Evolutionary conservation across 2,329 filamentous ascomycete genomes (phyloP).

Genomic region (Botrytis galanthina): DNA sequence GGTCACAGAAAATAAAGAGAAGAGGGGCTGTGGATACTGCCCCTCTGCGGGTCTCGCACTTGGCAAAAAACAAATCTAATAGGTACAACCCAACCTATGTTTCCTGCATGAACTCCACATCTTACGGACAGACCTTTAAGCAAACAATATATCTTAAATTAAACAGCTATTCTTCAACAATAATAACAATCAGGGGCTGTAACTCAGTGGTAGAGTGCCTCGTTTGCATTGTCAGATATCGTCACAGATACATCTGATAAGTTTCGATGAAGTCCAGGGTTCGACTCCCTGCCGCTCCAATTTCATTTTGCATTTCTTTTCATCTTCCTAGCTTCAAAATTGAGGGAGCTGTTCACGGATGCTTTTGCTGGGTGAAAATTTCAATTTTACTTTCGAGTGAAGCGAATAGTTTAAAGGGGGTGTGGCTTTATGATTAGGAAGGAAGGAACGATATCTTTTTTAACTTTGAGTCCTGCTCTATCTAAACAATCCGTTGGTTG

Average conservation of each 20-base stretch:
- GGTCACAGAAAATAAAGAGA: neutral
- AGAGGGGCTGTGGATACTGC: neutral
- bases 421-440: neutral
- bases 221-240: conserved; percentile 1
- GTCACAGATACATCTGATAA: neutral
- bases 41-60: neutral
- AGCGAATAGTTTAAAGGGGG: neutral
- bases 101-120: neutral
- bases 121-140: accelerated
- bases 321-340: neutral
- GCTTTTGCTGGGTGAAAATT: neutral
- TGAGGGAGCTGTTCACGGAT: neutral
- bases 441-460: neutral
- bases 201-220: conserved; percentile 19
- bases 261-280: conserved; percentile 11
- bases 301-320: neutral
- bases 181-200: neutral
- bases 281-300: conserved; percentile 14
- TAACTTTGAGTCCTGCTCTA: neutral
- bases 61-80: neutral
- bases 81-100: neutral
- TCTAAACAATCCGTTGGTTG: neutral
- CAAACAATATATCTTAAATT: accelerated
- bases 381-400: neutral
- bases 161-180: accelerated